These are phyloP conservation scores for Gynochthodes officinalis DNA, from an alignment of 257 asterid species.

Conservation along the genomic window DNA sequence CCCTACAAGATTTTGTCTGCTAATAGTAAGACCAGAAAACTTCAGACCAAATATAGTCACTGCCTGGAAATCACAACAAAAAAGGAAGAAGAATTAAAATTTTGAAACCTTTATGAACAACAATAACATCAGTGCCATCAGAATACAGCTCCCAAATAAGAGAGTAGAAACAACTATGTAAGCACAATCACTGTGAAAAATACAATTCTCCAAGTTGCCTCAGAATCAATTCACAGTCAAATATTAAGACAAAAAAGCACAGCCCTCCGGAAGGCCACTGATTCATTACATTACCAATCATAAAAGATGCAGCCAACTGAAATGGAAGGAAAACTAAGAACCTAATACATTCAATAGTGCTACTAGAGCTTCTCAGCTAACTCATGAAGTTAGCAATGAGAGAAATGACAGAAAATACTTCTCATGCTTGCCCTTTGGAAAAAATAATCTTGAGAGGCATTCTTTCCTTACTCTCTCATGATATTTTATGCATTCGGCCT, in stretches of 20 bases:
- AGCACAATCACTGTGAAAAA: neutral
- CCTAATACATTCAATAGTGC: neutral
- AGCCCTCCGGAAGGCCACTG: neutral
- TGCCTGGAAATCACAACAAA: slow-evolving; percentile 45
- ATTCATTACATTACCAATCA: neutral
- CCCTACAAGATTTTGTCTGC: slow-evolving; percentile 69
- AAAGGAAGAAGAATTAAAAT: slow-evolving; percentile 3
- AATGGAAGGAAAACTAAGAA: neutral
- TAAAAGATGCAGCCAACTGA: neutral
- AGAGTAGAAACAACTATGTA: neutral
- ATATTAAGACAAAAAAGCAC: neutral
- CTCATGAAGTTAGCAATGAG: neutral
- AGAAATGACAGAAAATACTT: neutral
- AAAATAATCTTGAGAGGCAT: neutral
- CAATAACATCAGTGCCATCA: neutral
- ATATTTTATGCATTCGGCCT: neutral
- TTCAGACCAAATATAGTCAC: slow-evolving; percentile 69
- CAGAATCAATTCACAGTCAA: neutral
- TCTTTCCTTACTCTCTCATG: neutral
- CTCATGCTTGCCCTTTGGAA: neutral
- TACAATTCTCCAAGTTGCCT: neutral
- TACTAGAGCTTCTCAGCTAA: neutral
- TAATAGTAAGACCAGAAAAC: slow-evolving; percentile 79
- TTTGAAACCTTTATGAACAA: neutral
- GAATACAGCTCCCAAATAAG: neutral